Conservation (phyloP, 2,329 filamentous ascomycete genomes). For the Beauveria varroae region DNA sequence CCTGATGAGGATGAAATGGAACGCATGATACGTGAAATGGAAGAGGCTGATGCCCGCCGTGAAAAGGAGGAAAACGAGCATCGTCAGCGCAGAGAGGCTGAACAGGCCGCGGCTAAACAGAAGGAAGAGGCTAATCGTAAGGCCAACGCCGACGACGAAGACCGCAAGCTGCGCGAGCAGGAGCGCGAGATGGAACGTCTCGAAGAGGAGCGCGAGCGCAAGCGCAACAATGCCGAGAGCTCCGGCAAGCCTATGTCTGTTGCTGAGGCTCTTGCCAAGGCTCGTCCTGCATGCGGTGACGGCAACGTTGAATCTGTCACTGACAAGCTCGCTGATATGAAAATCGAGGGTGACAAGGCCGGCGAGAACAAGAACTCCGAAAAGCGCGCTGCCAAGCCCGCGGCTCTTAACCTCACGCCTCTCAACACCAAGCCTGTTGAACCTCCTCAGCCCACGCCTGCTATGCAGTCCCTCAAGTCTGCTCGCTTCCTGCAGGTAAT, state of each 20-base stretch:
- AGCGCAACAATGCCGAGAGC: slow-evolving; percentile 42
- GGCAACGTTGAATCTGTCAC: slow-evolving; percentile 32
- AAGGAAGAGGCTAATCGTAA: slow-evolving; percentile 38
- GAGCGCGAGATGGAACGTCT: slow-evolving; percentile 66
- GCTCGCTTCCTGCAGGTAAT: slow-evolving; percentile 80
- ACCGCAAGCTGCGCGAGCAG: slow-evolving; percentile 62
- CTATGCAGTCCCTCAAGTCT: slow-evolving; percentile 86
- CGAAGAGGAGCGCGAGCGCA: slow-evolving; percentile 61
- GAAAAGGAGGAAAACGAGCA: slow-evolving; percentile 41
- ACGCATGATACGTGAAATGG: slow-evolving; percentile 55
- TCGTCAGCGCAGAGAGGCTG: slow-evolving; percentile 39
- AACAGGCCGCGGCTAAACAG: slow-evolving; percentile 39
- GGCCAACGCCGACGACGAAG: slow-evolving; percentile 46
- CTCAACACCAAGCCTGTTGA: slow-evolving; percentile 79
- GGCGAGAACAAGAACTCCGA: slow-evolving; percentile 46
- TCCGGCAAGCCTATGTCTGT: slow-evolving; percentile 41
- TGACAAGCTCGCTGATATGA: slow-evolving; percentile 46
- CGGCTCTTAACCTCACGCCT: slow-evolving; percentile 78
- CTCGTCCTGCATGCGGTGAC: slow-evolving; percentile 32
- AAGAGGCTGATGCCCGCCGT: slow-evolving; percentile 44
- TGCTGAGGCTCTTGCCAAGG: slow-evolving; percentile 42
- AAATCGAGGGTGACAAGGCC: slow-evolving; percentile 36
- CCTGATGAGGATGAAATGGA: slow-evolving; percentile 50
- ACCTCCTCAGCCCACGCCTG: slow-evolving; percentile 85
- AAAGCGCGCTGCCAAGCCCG: slow-evolving; percentile 67